phyloP scores from a whole-genome alignment of 257 asterid species.

The Nicotiana tabacum region DNA sequence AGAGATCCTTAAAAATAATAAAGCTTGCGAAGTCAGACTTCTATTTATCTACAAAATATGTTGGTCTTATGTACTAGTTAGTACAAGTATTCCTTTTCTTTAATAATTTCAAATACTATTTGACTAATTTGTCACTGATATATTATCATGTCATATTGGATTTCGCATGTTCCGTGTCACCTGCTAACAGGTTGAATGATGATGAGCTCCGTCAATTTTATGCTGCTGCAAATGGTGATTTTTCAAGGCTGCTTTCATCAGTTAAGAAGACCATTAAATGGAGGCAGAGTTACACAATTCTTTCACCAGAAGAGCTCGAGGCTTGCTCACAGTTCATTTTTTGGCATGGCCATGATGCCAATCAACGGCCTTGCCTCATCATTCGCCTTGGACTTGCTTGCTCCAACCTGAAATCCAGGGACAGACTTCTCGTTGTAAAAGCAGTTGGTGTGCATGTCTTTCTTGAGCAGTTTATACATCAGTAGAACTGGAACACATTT shows the following conservation, averaged over 20 bases:
- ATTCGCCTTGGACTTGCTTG: conserved; percentile 46
- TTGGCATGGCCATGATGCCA: conserved; percentile 37
- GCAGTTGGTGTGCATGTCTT: conserved; percentile 34
- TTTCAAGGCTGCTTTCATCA: conserved; percentile 29
- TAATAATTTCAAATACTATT: not conserved
- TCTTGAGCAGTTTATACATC: not conserved
- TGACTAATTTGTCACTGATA: not conserved
- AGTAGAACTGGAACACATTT: not conserved
- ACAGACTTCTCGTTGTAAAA: conserved; percentile 23
- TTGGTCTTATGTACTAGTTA: not conserved
- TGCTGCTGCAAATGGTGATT: conserved; percentile 34
- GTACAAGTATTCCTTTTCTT: not conserved
- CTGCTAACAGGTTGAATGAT: conserved; percentile 29
- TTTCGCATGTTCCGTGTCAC: not conserved
- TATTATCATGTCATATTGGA: not conserved
- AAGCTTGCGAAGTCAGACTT: not conserved
- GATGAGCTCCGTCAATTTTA: conserved; percentile 34
- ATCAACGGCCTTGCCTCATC: conserved; percentile 34
- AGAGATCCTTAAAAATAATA: not conserved
- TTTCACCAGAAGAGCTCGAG: conserved; percentile 29
- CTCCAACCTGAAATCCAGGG: conserved; percentile 30
- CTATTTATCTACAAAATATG: not conserved
- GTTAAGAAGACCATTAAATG: conserved; percentile 39
- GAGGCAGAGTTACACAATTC: conserved; percentile 30
- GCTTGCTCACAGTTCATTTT: conserved; percentile 31